These are phyloP conservation scores for Cryptococcus sp. DNA, from an alignment of 1,284 basidiomycete species.

Conservation along the genomic window DNA sequence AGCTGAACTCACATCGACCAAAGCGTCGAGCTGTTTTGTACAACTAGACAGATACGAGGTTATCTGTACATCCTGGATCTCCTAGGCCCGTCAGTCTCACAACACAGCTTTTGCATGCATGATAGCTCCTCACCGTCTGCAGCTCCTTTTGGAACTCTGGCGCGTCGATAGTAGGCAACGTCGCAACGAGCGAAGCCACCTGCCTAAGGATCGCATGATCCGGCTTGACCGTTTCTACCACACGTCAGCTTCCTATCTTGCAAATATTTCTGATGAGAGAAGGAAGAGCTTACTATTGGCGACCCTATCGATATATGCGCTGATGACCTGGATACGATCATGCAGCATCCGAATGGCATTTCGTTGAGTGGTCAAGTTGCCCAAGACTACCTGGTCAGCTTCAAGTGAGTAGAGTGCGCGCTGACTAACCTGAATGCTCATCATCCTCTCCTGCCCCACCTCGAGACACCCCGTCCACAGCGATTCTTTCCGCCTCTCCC, in stretches of 20 bases:
- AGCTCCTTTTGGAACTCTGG: constrained; percentile 76
- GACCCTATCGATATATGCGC: constrained; percentile 72
- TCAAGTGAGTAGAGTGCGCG: not conserved
- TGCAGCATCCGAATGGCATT: constrained; percentile 95
- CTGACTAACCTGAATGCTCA: constrained; percentile 48
- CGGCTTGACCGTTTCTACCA: constrained; percentile 53
- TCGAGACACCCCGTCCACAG: constrained; percentile 89
- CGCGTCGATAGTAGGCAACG: constrained; percentile 76
- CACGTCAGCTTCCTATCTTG: too few relatives aligned
- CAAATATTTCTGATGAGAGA: too few relatives aligned
- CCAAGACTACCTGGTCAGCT: constrained; percentile 62
- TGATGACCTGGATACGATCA: constrained; percentile 75
- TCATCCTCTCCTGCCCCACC: constrained; percentile 65
- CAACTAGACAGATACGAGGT: constrained; percentile 81
- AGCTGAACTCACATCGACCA: constrained; percentile 72
- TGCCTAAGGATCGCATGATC: constrained; percentile 79
- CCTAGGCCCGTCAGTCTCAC: constrained; percentile 54
- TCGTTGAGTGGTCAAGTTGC: constrained; percentile 81
- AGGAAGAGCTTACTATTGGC: constrained; percentile 65
- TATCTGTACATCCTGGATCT: constrained; percentile 91
- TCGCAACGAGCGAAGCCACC: constrained; percentile 75
- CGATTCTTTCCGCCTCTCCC: constrained; percentile 95
- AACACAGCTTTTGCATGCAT: not conserved
- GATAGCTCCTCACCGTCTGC: constrained; percentile 66
- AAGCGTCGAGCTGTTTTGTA: constrained; percentile 76